phyloP scores from a whole-genome alignment of 2,329 filamentous ascomycete genomes.

The Albifimbria verrucaria region DNA sequence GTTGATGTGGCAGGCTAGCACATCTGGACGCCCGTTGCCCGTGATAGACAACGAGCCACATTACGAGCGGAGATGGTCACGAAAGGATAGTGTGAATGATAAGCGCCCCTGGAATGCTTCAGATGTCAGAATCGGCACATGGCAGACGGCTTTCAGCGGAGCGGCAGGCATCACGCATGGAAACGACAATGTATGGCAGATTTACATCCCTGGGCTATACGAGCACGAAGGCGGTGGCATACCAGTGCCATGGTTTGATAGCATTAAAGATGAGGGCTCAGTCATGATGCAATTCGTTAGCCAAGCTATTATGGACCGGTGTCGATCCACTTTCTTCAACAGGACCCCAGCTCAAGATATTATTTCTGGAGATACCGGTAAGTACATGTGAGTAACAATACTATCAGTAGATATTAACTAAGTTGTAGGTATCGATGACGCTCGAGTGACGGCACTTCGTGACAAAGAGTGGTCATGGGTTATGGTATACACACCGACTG shows the following conservation, averaged over 20 bases:
- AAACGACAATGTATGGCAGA: not conserved
- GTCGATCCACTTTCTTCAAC: not conserved
- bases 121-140: not conserved
- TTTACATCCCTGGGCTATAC: not conserved
- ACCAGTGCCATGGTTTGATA: not conserved
- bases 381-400: not conserved
- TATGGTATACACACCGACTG: not conserved
- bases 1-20: not conserved
- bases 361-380: not conserved
- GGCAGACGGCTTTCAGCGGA: not conserved
- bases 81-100: not conserved
- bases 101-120: not conserved
- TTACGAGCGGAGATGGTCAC: not conserved
- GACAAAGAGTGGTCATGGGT: not conserved
- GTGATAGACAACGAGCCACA: not conserved
- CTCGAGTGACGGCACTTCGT: not conserved
- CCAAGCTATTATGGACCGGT: not conserved
- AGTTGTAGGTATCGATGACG: not conserved
- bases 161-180: not conserved
- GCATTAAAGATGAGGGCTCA: not conserved
- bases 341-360: not conserved
- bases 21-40: not conserved
- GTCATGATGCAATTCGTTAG: not conserved
- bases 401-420: not conserved
- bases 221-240: not conserved